These are phyloP conservation scores for Arthrobotrys conoides DNA, from an alignment of 2,329 filamentous ascomycete genomes.

Conservation along the genomic window DNA sequence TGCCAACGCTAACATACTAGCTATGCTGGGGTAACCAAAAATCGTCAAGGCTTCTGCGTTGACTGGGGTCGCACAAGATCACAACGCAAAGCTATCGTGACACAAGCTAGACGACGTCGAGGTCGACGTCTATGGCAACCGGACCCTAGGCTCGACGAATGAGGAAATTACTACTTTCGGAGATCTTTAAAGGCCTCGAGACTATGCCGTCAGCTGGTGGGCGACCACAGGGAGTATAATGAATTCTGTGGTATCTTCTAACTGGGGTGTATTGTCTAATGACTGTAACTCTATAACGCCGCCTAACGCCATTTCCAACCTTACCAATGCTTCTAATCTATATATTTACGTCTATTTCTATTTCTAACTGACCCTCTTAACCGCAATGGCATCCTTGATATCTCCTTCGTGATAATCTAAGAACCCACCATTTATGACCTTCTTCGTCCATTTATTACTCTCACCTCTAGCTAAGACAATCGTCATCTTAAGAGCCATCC, in stretches of 20 bases:
- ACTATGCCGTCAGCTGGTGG: no score
- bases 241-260: not conserved
- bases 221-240: no score
- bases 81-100: not conserved
- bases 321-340: not conserved
- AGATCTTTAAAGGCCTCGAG: not conserved
- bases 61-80: not conserved
- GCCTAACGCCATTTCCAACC: not conserved
- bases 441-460: slow-evolving; percentile 82
- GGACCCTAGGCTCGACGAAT: not conserved
- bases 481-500: slow-evolving; percentile 79
- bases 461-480: slow-evolving; percentile 79
- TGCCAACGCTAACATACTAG: no score
- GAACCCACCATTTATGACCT: slow-evolving; percentile 64
- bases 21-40: no score
- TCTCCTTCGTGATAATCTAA: slow-evolving; percentile 33
- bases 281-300: not conserved
- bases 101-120: not conserved
- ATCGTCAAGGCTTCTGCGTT: not conserved
- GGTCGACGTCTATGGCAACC: not conserved
- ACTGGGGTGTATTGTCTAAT: not conserved
- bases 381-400: slow-evolving; percentile 15
- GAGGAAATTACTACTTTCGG: not conserved
- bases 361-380: slow-evolving; percentile 43
- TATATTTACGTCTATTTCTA: not conserved